Evolutionary conservation across 805 yeast genomes (phyloP).

Genomic region (Saccharomyces mikatae): DNA sequence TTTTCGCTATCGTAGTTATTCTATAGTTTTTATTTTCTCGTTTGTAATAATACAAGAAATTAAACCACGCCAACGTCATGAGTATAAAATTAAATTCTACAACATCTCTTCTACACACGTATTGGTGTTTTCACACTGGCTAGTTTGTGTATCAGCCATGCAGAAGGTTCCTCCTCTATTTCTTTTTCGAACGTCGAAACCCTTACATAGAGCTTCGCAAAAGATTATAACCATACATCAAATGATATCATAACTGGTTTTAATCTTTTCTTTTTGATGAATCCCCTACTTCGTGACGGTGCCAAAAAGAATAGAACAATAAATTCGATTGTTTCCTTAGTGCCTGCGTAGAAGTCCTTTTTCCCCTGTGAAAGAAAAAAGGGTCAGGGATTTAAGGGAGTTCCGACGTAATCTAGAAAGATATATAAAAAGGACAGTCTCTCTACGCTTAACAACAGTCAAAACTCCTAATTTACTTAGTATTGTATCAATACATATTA

Average conservation of each 20-base stretch:
- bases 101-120: no score
- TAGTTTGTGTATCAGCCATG: no score
- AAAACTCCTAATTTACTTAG: background rate
- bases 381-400: background rate
- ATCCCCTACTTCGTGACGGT: background rate
- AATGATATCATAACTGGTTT: no score
- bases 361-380: background rate
- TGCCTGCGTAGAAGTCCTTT: background rate
- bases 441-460: background rate
- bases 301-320: background rate
- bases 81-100: no score
- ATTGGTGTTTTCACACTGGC: no score
- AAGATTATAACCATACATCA: no score
- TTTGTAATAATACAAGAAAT: background rate
- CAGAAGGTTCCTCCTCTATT: no score
- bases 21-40: background rate
- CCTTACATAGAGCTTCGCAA: no score
- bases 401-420: background rate
- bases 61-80: background rate
- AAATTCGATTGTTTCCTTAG: background rate
- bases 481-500: background rate
- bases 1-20: background rate
- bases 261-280: background rate
- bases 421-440: background rate
- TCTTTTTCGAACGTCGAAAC: no score